Conservation (phyloP, 2,329 filamentous ascomycete genomes). For the Ophiostoma perfectum region DNA sequence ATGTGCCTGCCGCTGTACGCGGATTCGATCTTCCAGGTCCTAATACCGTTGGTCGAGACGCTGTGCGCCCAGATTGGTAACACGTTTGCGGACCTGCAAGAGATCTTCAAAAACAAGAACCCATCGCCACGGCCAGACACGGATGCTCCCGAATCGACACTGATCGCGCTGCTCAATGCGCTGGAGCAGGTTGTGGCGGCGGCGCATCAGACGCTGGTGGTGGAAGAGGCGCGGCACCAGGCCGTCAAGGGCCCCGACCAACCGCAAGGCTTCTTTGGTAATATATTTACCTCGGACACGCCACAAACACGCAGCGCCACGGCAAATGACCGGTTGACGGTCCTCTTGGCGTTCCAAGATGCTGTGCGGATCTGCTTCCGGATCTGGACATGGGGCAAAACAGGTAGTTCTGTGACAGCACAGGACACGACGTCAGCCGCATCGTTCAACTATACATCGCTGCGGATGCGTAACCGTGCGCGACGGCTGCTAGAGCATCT, state of each 20-base stretch:
- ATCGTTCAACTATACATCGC: constrained; percentile 84
- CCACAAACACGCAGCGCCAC: constrained; percentile 71
- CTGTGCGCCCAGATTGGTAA: constrained; percentile 71
- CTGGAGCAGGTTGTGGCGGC: constrained; percentile 84
- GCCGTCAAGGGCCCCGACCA: constrained; percentile 73
- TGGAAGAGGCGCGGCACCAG: constrained; percentile 66
- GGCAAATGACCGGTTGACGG: constrained; percentile 90
- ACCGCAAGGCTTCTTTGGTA: constrained; percentile 83
- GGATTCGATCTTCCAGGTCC: constrained; percentile 78
- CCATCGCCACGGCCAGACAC: constrained; percentile 25
- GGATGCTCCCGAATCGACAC: constrained; percentile 59
- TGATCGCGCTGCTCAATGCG: constrained; percentile 85
- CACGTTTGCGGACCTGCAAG: constrained; percentile 66
- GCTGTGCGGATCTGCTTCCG: constrained; percentile 85
- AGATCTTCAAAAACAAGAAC: constrained; percentile 46
- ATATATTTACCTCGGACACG: constrained; percentile 74
- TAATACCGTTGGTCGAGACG: constrained; percentile 86
- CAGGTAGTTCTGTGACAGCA: background rate
- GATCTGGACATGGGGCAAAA: constrained; percentile 73
- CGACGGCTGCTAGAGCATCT: constrained; percentile 85
- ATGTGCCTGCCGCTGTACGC: constrained; percentile 81
- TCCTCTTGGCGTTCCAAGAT: constrained; percentile 94
- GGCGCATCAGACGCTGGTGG: constrained; percentile 74
- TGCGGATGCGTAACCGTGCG: constrained; percentile 85
- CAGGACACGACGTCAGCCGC: constrained; percentile 62